Conservation (phyloP, 129 eudicot genomes). For the Flaveria trinervia region DNA sequence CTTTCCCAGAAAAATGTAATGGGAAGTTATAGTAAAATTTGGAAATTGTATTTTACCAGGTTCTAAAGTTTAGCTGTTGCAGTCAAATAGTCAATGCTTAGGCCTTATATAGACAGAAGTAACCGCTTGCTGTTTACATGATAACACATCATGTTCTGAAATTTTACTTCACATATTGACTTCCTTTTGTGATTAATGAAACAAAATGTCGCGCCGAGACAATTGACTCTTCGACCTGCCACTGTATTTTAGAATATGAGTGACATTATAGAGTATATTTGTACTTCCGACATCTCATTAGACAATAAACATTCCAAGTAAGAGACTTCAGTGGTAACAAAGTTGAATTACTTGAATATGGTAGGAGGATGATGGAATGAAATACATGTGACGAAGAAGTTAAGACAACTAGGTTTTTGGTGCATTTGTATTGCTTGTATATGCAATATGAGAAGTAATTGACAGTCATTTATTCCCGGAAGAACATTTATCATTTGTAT, state of each 20-base stretch:
- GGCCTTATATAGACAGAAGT: background rate
- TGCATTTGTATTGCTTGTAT: slow-evolving; percentile 8
- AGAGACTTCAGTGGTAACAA: background rate
- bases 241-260: background rate
- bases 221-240: background rate
- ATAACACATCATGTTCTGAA: background rate
- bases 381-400: slow-evolving; percentile 1
- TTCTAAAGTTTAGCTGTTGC: background rate
- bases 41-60: background rate
- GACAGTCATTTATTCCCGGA: background rate
- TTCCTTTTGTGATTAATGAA: slow-evolving; percentile 10
- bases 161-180: background rate
- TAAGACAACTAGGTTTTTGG: background rate
- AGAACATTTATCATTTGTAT: background rate
- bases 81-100: slow-evolving; percentile 1
- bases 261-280: background rate
- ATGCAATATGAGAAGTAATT: background rate
- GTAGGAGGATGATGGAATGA: background rate
- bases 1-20: background rate
- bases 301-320: background rate
- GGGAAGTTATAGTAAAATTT: background rate
- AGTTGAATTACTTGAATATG: slow-evolving; percentile 6
- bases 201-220: background rate
- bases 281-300: background rate
- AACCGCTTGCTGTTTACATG: background rate